Base-by-base conservation (phyloP, 2,329 filamentous ascomycete genomes). In the Herpomyces periplanetae region DNA sequence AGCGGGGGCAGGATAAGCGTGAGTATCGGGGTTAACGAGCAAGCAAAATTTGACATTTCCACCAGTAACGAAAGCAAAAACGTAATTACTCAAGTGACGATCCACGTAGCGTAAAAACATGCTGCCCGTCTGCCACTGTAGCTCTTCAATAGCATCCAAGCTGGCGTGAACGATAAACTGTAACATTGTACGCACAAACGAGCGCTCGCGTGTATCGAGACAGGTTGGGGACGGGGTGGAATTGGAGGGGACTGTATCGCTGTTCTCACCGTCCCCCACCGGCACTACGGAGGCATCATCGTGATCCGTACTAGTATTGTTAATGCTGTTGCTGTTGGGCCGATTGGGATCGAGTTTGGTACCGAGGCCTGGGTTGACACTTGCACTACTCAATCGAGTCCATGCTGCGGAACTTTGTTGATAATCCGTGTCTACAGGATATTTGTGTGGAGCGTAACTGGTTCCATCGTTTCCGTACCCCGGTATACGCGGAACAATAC, bases 111-210 rank as follows among this genome's bases (percentile, higher is more conserved):
- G 91, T 13, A 35, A 47, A 26, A 43, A 84, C 69, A 85, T 63
- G 29, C 66, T 60, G 3, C 65, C 64, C 25, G 49, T 66, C 4
- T 57, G 62, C 75, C 80, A 96, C 42, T 91, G 80, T 12, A 75
- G 58, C 40, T 96, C 80, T 42, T 96, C 80, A 19, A 87, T 65
- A 17, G 91, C 68, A 38, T 96, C 80, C 22, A 96, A 47, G 27
- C 66, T 66, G 29, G 68, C 73, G 43, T 96, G 75, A 13, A 87
- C 58, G 34, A 91, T 69, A 44, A 96, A 91, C 39, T 88, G 80
- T 43, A 88, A 88, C 49, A 88, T 63, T 38, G 85, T 68, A 26
- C 68, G 59, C n/a, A n/a, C n/a, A n/a, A n/a, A n/a, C 21, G 75
- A 64, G 32, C 84, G 61, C 27, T 85, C 66, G 23, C 53, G 56